These are phyloP conservation scores for Vicia villosa DNA, from an alignment of 306 rosid species.

Conservation along the genomic window DNA sequence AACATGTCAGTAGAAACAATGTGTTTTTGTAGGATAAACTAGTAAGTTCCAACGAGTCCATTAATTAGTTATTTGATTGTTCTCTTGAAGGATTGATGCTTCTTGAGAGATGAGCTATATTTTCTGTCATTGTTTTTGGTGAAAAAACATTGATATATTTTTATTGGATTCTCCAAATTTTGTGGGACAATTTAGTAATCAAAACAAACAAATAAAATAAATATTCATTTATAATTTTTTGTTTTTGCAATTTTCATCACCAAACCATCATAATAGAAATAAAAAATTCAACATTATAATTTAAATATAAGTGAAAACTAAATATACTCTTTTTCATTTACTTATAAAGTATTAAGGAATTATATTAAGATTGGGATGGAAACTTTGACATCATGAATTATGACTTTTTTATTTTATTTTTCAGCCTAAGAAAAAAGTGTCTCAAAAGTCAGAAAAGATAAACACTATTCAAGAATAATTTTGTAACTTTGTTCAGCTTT, in stretches of 20 bases:
- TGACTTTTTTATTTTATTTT: conserved; percentile 32
- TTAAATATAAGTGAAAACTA: conserved; percentile 18
- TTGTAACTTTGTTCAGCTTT: conserved; percentile 13
- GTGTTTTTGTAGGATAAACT: conserved; percentile 41
- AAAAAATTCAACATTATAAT: background rate
- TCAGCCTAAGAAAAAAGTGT: conserved; percentile 29
- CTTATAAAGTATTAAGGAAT: conserved; percentile 19
- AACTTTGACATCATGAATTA: conserved; percentile 40
- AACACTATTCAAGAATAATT: conserved; percentile 34
- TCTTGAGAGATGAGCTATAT: conserved; percentile 42
- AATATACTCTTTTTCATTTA: background rate
- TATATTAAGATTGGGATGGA: conserved; percentile 16
- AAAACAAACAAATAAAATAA: background rate
- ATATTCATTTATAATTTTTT: background rate
- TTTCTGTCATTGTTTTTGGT: conserved; percentile 20
- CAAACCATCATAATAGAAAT: background rate
- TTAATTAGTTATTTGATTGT: conserved; percentile 48
- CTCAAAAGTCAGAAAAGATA: conserved; percentile 35
- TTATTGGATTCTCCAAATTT: background rate
- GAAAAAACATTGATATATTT: background rate
- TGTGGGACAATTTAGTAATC: background rate
- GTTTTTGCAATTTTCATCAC: background rate
- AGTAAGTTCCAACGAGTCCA: conserved; percentile 52
- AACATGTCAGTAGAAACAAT: conserved; percentile 54
- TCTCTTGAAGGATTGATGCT: conserved; percentile 48